Conservation (phyloP, 306 rosid species). For the Cicer bijugum region DNA sequence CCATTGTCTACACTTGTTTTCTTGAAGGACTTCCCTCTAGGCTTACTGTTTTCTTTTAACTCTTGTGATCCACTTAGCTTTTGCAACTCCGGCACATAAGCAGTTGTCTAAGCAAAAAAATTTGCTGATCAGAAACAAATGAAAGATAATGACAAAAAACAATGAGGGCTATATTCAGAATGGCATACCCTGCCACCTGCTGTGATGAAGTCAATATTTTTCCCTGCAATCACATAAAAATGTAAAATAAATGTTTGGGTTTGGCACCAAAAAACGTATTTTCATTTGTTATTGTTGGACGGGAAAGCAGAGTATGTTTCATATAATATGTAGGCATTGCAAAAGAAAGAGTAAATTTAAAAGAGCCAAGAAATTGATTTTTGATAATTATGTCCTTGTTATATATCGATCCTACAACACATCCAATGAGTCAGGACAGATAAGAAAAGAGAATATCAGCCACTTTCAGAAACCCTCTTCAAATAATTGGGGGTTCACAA, state of each 20-base stretch:
- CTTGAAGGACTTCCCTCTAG: constrained; percentile 55
- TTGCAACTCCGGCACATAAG: constrained; percentile 94
- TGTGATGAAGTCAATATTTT: constrained; percentile 75
- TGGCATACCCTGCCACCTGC: constrained; percentile 91
- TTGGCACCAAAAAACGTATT: constrained; percentile 20
- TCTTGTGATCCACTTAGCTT: constrained; percentile 66
- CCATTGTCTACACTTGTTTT: constrained; percentile 45
- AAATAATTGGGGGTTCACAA: constrained; percentile 23
- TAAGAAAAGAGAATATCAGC: background rate
- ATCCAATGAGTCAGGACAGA: background rate
- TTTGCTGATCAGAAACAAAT: constrained; percentile 38
- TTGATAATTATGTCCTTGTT: constrained; percentile 29
- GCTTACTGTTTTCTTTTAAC: constrained; percentile 56
- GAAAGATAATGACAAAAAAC: constrained; percentile 11
- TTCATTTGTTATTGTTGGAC: constrained; percentile 11
- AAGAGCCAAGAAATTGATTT: background rate
- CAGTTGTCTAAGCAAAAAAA: constrained; percentile 70
- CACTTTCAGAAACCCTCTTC: constrained; percentile 15
- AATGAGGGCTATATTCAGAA: constrained; percentile 40
- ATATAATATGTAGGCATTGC: constrained; percentile 26
- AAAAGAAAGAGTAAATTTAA: constrained; percentile 8
- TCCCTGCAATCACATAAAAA: constrained; percentile 67
- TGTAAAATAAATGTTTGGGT: constrained; percentile 17
- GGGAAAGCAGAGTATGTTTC: constrained; percentile 3
- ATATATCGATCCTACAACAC: constrained; percentile 13